Evolutionary conservation across 768 basidiomycete species (phyloP).

Genomic region (Mycena vulgaris): DNA sequence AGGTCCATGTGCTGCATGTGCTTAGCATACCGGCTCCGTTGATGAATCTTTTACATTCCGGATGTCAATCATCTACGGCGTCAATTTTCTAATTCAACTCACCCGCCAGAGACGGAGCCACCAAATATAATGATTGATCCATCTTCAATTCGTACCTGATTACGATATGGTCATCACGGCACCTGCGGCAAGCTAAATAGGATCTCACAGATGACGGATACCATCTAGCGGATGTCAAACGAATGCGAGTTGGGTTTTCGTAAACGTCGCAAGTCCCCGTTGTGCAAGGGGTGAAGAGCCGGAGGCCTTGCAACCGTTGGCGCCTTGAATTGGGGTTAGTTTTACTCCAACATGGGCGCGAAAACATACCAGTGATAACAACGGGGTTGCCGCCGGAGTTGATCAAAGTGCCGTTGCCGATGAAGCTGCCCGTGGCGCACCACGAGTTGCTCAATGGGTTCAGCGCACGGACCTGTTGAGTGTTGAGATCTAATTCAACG

Average conservation of each 20-base stretch:
- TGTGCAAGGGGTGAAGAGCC: too few species aligned
- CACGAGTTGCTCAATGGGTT: constrained; percentile 57
- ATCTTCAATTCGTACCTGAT: constrained; percentile 41
- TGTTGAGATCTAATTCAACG: constrained; percentile 59
- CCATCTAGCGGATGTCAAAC: constrained; percentile 57
- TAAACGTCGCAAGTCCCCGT: constrained; percentile 52
- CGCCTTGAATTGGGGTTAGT: too few species aligned
- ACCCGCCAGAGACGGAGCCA: constrained; percentile 36
- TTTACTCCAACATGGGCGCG: neutral
- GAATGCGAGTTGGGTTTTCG: constrained; percentile 52
- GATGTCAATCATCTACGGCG: neutral
- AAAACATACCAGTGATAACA: constrained; percentile 32
- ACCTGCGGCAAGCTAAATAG: neutral
- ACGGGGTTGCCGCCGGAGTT: constrained; percentile 37
- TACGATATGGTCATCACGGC: neutral
- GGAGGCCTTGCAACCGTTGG: too few species aligned
- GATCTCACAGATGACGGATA: constrained; percentile 55
- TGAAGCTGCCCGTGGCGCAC: constrained; percentile 59
- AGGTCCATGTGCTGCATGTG: neutral
- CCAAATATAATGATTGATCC: constrained; percentile 43
- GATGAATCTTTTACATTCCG: constrained; percentile 66
- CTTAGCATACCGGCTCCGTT: constrained; percentile 51
- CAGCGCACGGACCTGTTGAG: constrained; percentile 53
- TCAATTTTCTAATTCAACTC: neutral
- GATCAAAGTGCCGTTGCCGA: constrained; percentile 58